Conservation (phyloP, 257 asterid species). For the Solanum piurae region DNA sequence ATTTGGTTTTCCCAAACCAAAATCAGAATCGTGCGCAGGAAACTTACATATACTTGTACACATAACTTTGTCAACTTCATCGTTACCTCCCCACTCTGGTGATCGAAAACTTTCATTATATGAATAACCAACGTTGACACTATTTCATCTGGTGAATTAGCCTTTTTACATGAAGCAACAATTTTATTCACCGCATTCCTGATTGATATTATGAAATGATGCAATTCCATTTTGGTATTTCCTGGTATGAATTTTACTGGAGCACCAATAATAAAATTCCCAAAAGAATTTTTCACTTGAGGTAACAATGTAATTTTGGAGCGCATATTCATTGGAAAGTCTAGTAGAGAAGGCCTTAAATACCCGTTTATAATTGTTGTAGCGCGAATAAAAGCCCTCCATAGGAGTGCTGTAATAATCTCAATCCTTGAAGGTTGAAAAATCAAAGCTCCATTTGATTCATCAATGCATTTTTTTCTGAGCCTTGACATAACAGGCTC, state of each 20-base stretch:
- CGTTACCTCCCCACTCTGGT: background rate
- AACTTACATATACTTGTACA: background rate
- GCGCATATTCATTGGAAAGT: background rate
- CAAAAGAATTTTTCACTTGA: background rate
- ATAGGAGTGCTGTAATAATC: background rate
- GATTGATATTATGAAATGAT: background rate
- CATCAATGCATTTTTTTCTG: background rate
- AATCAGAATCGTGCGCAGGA: background rate
- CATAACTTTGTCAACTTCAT: background rate
- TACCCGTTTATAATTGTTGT: background rate
- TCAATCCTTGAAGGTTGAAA: background rate
- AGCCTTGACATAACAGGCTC: background rate
- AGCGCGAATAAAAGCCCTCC: background rate
- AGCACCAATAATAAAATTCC: background rate
- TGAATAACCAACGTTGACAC: background rate
- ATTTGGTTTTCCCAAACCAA: conserved; percentile 2
- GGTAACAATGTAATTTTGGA: background rate
- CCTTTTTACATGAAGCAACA: background rate
- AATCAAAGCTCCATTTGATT: background rate
- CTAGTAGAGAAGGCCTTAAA: background rate
- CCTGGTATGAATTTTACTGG: background rate
- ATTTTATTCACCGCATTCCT: background rate
- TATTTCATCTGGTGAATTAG: background rate
- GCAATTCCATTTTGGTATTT: background rate
- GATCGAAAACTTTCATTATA: background rate